These are phyloP conservation scores for Penicillium ochrochloron DNA, from an alignment of 495 filamentous ascomycete species.

Conservation along the genomic window DNA sequence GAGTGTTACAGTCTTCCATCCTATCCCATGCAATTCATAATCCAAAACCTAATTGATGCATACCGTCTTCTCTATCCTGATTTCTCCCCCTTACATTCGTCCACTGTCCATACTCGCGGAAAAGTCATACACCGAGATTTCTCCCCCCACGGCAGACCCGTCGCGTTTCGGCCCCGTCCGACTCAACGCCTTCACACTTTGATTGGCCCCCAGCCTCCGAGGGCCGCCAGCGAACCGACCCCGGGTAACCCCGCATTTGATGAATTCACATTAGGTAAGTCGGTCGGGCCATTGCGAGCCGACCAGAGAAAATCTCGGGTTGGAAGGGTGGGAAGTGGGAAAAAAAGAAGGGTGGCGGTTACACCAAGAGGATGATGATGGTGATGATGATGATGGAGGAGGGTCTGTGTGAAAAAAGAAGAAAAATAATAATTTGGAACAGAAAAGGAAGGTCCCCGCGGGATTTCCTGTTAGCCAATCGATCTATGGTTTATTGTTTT, in stretches of 20 bases:
- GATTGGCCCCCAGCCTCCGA: conserved; percentile 45
- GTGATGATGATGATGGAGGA: not conserved
- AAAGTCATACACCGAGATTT: conserved; percentile 33
- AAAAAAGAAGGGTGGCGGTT: not conserved
- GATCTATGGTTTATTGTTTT: not conserved
- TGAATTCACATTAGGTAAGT: conserved; percentile 34
- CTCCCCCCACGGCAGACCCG: conserved; percentile 18
- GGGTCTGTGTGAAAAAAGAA: not conserved
- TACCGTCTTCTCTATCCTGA: not conserved
- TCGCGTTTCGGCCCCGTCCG: conserved; percentile 34
- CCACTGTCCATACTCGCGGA: not conserved
- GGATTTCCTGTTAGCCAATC: not conserved
- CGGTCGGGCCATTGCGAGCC: conserved; percentile 21
- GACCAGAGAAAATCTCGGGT: conserved; percentile 1
- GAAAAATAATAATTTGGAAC: not conserved
- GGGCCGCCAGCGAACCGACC: conserved; percentile 38
- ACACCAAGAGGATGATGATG: not conserved
- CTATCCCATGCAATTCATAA: not conserved
- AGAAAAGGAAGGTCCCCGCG: not conserved
- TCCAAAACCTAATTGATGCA: not conserved
- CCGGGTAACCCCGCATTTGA: conserved; percentile 40
- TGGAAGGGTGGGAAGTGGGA: not conserved
- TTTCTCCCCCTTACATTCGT: not conserved
- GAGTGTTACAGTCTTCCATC: not conserved
- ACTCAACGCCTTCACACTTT: conserved; percentile 4